Percentiles rank a stretch among this genome's conserved stretches.
These are phyloP conservation scores for Linnemannia schmuckeri DNA, from an alignment of 192 early-diverging fungal species.

Conservation along the genomic window DNA sequence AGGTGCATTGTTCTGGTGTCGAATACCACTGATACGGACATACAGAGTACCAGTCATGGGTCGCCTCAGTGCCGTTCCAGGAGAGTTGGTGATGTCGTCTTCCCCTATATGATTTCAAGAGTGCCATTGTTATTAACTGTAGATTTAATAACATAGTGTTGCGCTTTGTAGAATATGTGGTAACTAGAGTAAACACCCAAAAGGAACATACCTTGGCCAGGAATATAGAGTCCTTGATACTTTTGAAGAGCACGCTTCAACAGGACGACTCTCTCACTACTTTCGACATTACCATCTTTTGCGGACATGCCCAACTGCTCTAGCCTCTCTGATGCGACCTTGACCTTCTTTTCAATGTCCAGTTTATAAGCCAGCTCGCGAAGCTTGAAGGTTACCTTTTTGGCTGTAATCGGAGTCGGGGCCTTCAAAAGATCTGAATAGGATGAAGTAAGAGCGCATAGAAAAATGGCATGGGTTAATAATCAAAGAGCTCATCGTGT, in stretches of 20 bases:
- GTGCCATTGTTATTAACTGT: background rate
- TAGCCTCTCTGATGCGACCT: conserved; percentile 84
- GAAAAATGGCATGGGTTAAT: background rate
- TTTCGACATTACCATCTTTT: conserved; percentile 66
- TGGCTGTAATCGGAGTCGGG: conserved; percentile 71
- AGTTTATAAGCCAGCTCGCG: conserved; percentile 92
- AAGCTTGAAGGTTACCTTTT: conserved; percentile 84
- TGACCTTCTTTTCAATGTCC: conserved; percentile 93
- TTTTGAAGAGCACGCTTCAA: conserved; percentile 81
- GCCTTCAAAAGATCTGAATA: conserved; percentile 74
- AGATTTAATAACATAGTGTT: background rate
- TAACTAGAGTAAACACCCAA: background rate
- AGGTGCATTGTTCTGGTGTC: conserved; percentile 69
- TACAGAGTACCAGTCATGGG: conserved; percentile 81
- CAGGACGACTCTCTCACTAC: conserved; percentile 78
- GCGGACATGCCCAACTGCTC: conserved; percentile 65
- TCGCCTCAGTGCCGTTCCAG: conserved; percentile 72
- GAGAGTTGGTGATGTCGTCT: conserved; percentile 51
- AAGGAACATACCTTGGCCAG: conserved; percentile 77
- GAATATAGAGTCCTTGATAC: conserved; percentile 91
- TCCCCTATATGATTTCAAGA: conserved; percentile 9
- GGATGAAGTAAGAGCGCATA: conserved; percentile 3
- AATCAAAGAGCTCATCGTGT: background rate
- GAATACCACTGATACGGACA: conserved; percentile 71
- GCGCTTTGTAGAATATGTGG: background rate